Base-by-base conservation (phyloP, 495 filamentous ascomycete species). In the Penicillium turbatum region DNA sequence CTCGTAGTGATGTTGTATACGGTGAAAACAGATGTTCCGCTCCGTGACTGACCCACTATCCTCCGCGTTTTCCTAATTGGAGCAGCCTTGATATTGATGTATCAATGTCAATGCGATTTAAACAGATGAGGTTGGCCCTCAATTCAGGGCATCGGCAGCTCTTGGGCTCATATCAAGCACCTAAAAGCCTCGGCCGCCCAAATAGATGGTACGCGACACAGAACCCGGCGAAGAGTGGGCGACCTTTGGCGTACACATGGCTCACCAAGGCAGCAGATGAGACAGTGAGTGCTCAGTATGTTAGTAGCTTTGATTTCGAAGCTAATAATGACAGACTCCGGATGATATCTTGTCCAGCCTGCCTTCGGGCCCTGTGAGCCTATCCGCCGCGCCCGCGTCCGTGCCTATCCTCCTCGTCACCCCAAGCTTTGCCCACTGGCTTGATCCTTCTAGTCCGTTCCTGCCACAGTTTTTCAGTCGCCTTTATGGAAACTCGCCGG, bases 341-440 rank as follows among this genome's bases (percentile, higher is more conserved):
- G 63, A 68, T 49, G 67, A 72, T 50, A 53, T 75, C 17, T 30
- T 76, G 27, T 61, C 68, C 26, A 68, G 54, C 39, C 53, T 68
- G 39, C 63, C 61, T 36, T 56, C 64, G 16, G 34, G 41, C 40
- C 40, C 61, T 13, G 34, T 30, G 37, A 26, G 40, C 43, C 47
- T 56, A 5, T 54, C 44, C 10, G 26, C 29, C 39, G 49, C 41
- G 6, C 21, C 48, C 35, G 32, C 59, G 12, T 54, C 62, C 31
- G 56, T 63, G 10, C 68, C 70, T 24, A 32, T 77, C 27, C 56
- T 77, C 24, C 64, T 77, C 42, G 61, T 66, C 24, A 75, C 72
- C 6, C 67, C 72, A 6, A 55, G 59, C n/a, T 74, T 77, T 39
- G 68, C 72, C 10, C 59, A 65, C 32, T 76, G 72, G 71, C 63